Percentiles rank a stretch among this genome's conserved stretches.
Conservation (phyloP, 768 basidiomycete genomes). For the Collybia nuda region DNA sequence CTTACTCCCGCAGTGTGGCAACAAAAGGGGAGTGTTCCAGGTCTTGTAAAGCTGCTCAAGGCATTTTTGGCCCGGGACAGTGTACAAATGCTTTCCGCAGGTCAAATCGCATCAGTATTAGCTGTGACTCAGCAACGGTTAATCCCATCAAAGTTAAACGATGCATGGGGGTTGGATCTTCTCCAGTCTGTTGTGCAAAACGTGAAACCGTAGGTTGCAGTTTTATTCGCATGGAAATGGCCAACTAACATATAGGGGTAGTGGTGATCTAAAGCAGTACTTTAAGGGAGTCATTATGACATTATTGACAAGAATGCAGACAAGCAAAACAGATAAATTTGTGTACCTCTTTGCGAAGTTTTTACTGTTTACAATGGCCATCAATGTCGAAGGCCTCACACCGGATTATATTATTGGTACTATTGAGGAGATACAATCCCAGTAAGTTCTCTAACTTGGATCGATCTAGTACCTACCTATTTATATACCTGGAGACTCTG, state of each 20-base stretch:
- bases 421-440: conserved; percentile 81
- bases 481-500: conserved; percentile 49
- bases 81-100: conserved; percentile 59
- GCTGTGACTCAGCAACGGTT: conserved; percentile 90
- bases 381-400: conserved; percentile 69
- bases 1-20: conserved; percentile 88
- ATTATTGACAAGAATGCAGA: conserved; percentile 82
- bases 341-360: conserved; percentile 82
- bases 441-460: conserved; percentile 45
- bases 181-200: conserved; percentile 72
- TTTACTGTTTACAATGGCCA: conserved; percentile 70
- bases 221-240: not conserved
- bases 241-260: conserved; percentile 23
- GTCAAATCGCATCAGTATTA: conserved; percentile 76
- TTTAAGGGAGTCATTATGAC: conserved; percentile 75
- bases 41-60: conserved; percentile 83
- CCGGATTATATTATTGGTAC: conserved; percentile 80
- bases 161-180: conserved; percentile 90
- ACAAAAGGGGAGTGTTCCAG: conserved; percentile 93
- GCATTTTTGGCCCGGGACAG: conserved; percentile 80
- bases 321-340: conserved; percentile 87
- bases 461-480: not conserved
- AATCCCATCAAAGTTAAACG: conserved; percentile 84
- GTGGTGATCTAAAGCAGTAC: conserved; percentile 66
- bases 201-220: conserved; percentile 68